These are phyloP conservation scores for Arthrobotrys megalospora DNA, from an alignment of 2,329 filamentous ascomycete species.

Conservation along the genomic window DNA sequence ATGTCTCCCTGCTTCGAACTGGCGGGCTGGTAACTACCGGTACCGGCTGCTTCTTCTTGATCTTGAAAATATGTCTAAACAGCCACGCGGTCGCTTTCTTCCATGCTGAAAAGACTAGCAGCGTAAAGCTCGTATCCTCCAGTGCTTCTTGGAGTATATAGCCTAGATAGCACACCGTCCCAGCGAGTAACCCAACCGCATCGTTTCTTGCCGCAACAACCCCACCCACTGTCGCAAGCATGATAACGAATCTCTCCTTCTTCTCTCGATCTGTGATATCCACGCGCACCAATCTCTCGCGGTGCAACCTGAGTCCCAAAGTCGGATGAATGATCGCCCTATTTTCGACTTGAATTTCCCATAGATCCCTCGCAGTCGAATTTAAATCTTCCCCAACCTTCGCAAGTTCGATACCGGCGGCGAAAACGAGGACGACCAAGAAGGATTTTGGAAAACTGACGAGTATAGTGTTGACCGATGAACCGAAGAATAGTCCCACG, in stretches of 20 bases:
- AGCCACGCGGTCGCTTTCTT: conserved; percentile 48
- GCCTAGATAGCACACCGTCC: conserved; percentile 82
- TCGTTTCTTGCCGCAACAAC: conserved; percentile 89
- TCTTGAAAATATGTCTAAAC: conserved; percentile 41
- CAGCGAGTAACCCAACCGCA: conserved; percentile 86
- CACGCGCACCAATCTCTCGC: conserved; percentile 69
- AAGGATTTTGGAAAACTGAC: conserved; percentile 81
- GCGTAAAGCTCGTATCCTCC: conserved; percentile 48
- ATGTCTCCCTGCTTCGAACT: conserved; percentile 45
- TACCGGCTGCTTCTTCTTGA: conserved; percentile 1
- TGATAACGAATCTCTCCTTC: conserved; percentile 84
- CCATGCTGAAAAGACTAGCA: conserved; percentile 35
- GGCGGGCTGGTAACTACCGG: conserved; percentile 22
- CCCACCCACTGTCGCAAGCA: conserved; percentile 87
- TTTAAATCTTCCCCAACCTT: conserved; percentile 89
- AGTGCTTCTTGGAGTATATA: conserved; percentile 69
- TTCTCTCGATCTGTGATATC: conserved; percentile 78
- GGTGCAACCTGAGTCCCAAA: conserved; percentile 62
- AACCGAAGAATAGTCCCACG: conserved; percentile 82
- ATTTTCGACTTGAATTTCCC: conserved; percentile 67
- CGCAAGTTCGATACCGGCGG: conserved; percentile 87
- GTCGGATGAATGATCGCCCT: conserved; percentile 65
- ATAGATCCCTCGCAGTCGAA: conserved; percentile 75
- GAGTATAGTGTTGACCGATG: conserved; percentile 80
- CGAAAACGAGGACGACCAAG: conserved; percentile 89